These are phyloP conservation scores for Tricholoma flavovirens DNA, from an alignment of 768 basidiomycete genomes.

Conservation along the genomic window DNA sequence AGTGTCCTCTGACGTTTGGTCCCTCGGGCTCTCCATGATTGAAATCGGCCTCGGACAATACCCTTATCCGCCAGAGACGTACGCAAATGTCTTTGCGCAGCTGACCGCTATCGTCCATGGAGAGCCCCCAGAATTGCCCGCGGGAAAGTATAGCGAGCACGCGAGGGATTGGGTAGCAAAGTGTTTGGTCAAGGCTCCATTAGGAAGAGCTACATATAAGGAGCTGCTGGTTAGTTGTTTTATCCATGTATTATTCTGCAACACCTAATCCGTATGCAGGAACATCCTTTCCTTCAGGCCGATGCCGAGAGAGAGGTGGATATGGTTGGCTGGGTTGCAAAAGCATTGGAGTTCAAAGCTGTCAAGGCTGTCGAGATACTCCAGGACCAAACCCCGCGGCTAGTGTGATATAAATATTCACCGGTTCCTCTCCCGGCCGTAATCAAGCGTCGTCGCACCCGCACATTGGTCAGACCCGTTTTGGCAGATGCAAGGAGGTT, in stretches of 20 bases:
- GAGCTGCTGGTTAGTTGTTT: slow-evolving; percentile 60
- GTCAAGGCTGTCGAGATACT: slow-evolving; percentile 8
- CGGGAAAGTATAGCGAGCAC: slow-evolving; percentile 53
- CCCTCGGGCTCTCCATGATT: slow-evolving; percentile 88
- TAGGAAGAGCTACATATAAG: slow-evolving; percentile 73
- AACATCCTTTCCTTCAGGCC: slow-evolving; percentile 72
- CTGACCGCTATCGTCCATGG: slow-evolving; percentile 94
- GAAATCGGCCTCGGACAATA: slow-evolving; percentile 89
- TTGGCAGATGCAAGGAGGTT: neutral
- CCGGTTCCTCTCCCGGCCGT: neutral
- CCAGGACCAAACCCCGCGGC: slow-evolving; percentile 4
- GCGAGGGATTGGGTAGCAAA: slow-evolving; percentile 79
- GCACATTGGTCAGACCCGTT: neutral
- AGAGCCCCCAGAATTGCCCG: slow-evolving; percentile 82
- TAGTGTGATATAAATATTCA: neutral
- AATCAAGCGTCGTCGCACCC: neutral
- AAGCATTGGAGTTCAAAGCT: slow-evolving; percentile 33
- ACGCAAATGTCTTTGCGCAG: slow-evolving; percentile 95
- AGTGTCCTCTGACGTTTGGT: slow-evolving; percentile 97
- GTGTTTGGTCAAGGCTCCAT: slow-evolving; percentile 80
- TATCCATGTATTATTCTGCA: neutral
- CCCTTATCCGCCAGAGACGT: slow-evolving; percentile 97
- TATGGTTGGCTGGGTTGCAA: slow-evolving; percentile 78
- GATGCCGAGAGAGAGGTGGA: slow-evolving; percentile 64
- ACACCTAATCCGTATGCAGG: slow-evolving; percentile 28